Conservation (phyloP, 352 stramenopile species). For the Phytophthora pistaciae region DNA sequence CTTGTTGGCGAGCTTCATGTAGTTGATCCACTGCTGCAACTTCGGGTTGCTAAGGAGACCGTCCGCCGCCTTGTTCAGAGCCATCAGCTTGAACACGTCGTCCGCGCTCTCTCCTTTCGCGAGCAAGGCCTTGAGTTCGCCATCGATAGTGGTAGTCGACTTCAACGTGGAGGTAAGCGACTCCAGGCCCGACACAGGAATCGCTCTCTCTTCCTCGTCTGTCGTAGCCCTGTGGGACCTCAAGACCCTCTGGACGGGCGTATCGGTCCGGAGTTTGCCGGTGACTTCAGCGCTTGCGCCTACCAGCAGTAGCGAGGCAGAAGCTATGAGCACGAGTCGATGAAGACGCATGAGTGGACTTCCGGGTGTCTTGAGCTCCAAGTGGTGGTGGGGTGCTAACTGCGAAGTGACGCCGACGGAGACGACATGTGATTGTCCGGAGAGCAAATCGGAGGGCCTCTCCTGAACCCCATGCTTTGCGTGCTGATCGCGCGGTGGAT, state of each 20-base stretch:
- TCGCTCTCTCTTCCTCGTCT: constrained; percentile 5
- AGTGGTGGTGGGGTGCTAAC: background rate
- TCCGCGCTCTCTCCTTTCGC: constrained; percentile 12
- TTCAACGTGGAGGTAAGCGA: constrained; percentile 10
- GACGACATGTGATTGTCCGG: background rate
- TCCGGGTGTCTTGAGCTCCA: background rate
- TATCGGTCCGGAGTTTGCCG: background rate
- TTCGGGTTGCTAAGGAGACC: constrained; percentile 4
- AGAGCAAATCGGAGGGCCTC: background rate
- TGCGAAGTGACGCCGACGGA: background rate
- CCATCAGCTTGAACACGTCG: constrained; percentile 10
- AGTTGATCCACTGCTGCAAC: constrained; percentile 4
- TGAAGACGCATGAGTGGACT: background rate
- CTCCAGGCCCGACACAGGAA: constrained; percentile 4
- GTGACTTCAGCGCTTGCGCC: background rate
- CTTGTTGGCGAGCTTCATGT: constrained; percentile 21
- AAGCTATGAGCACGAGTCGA: background rate
- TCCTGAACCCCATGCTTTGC: background rate
- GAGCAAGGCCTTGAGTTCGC: constrained; percentile 14
- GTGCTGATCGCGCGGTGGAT: background rate
- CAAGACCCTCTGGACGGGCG: background rate
- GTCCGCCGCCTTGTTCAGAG: constrained; percentile 12
- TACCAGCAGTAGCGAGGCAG: background rate
- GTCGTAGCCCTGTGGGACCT: background rate
- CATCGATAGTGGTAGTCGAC: constrained; percentile 12